Percentiles rank a stretch among this genome's conserved stretches.
phyloP scores from a whole-genome alignment of 441 rosid species.

The Gossypium aridum region DNA sequence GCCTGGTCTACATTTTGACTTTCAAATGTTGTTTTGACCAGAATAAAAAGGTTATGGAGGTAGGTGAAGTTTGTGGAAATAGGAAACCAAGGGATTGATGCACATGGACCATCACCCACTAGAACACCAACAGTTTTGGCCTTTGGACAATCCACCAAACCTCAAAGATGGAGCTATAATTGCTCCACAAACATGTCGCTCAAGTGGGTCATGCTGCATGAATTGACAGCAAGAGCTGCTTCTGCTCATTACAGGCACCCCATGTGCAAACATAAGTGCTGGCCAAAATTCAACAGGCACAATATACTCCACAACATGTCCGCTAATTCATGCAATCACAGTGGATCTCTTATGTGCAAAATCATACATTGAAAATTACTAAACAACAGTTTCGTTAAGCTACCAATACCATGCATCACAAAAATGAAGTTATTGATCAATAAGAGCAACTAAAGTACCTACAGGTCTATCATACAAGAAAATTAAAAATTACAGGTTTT shows the following conservation, averaged over 20 bases:
- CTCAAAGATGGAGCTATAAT: constrained; percentile 1
- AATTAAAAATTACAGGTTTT: constrained; percentile 8
- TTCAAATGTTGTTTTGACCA: neutral
- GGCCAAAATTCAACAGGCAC: neutral
- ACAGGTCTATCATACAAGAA: neutral
- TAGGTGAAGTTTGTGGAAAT: neutral
- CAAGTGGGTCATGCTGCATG: constrained; percentile 10
- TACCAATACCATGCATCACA: neutral
- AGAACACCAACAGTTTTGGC: neutral
- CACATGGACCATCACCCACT: constrained; percentile 6
- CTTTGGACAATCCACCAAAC: constrained; percentile 4
- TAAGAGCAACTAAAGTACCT: neutral
- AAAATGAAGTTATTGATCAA: neutral
- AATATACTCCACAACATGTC: constrained; percentile 3
- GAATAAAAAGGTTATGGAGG: neutral
- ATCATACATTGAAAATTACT: neutral
- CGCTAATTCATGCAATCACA: neutral
- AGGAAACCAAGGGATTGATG: neutral
- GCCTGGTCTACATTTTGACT: neutral
- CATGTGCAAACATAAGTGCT: constrained; percentile 13
- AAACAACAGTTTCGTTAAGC: neutral
- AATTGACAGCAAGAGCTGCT: constrained; percentile 13
- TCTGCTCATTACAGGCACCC: constrained; percentile 10
- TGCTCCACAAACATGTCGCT: constrained; percentile 6
- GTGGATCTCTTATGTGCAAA: neutral